Evolutionary conservation across 768 basidiomycete genomes (phyloP).

Genomic region (Atractiella rhizophila): DNA sequence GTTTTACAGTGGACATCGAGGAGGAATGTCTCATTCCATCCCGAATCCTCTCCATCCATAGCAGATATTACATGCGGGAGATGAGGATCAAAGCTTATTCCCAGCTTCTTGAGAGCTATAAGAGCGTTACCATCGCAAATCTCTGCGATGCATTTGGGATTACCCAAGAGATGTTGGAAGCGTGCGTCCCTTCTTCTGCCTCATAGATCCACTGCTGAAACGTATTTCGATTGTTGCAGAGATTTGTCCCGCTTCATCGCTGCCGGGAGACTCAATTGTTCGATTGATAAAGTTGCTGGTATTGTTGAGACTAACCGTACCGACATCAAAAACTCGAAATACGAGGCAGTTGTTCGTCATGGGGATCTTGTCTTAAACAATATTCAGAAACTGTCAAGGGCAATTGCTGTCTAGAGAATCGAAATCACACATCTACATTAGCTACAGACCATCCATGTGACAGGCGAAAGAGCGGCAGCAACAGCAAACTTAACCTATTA

Average conservation of each 20-base stretch:
- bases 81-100: constrained; percentile 84
- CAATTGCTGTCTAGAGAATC: too few relatives aligned
- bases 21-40: constrained; percentile 67
- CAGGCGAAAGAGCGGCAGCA: too few relatives aligned
- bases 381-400: constrained; percentile 69
- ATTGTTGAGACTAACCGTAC: constrained; percentile 73
- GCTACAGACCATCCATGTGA: too few relatives aligned
- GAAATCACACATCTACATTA: too few relatives aligned
- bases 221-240: constrained; percentile 23
- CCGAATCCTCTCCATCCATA: constrained; percentile 57
- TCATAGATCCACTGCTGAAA: not conserved
- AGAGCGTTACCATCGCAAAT: constrained; percentile 64
- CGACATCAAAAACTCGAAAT: constrained; percentile 53
- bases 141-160: constrained; percentile 73
- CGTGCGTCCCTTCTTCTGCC: constrained; percentile 27
- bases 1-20: constrained; percentile 48
- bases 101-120: constrained; percentile 76
- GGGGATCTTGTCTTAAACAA: constrained; percentile 70
- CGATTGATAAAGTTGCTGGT: constrained; percentile 84
- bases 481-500: too few relatives aligned
- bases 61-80: constrained; percentile 73
- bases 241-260: constrained; percentile 85
- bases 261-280: constrained; percentile 52
- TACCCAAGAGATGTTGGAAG: constrained; percentile 60
- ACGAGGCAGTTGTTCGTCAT: constrained; percentile 76